Evolutionary conservation across 1,284 basidiomycete species (phyloP), one percentile per base, ranked within the genome.

Genomic region (Tilletia setariae): DNA sequence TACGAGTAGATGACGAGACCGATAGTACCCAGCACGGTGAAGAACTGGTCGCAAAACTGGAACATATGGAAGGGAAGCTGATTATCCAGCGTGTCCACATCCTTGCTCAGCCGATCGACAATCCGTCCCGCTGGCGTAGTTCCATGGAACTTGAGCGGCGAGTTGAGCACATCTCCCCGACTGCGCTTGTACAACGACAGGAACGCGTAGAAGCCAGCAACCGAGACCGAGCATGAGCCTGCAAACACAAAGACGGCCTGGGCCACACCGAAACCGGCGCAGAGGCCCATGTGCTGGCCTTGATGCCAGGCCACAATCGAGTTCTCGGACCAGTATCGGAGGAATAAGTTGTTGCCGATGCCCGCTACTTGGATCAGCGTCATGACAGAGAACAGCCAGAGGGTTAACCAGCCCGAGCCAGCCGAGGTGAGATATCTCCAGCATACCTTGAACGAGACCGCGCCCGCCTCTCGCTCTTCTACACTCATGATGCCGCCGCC

Each of bases 1-100:
- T 66, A 66, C 1, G 91, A 89, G 40, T 91, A 90, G 15, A 90
- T 46, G 56, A 92, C 90, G 64, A 85, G 85, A 1, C 88, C 87
- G 1, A 87, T 74, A 0, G 91, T 92, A 61, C 56, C 56, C 15
- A 61, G 56, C 11, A 61, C 56, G 32, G 56, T 61, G 28, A 21
- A 53, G 28, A 53, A 28, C 28, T 61, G 56, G 7, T 61, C 21
- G 28, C 56, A n/a, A n/a, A 61, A 61, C 4, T 61, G 56, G 56
- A 61, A 61, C 56, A 61, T 43, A 21, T 44, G 25, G 16, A 30
- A 61, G 21, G 56, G 56, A 11, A 61, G 32, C 56, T 61, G 56
- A 16, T 35, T 85, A 65, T 72, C 70, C 32, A 72, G 59, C 23
- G 71, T 74, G 65, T 83, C 82, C 46, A 83, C 78, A 67, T 84